Conservation (phyloP, 2,329 filamentous ascomycete genomes). For the Cryphonectria carpinicola region DNA sequence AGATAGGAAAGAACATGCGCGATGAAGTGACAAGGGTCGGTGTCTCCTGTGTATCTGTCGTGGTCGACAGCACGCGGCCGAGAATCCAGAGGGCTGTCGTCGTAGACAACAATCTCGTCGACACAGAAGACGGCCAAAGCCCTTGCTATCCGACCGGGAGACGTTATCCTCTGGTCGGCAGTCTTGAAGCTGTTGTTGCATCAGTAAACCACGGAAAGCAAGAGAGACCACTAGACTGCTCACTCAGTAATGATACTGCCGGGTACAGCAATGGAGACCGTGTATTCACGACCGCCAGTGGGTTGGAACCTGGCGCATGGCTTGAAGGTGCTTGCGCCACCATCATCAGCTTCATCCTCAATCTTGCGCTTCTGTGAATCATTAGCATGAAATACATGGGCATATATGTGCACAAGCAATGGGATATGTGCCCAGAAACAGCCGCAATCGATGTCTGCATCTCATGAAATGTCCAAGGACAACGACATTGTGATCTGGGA, state of each 20-base stretch:
- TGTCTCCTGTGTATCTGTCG: conserved; percentile 66
- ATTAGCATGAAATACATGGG: conserved; percentile 22
- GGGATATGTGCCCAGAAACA: no score
- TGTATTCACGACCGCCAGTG: conserved; percentile 67
- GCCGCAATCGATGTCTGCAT: background rate
- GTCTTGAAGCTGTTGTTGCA: conserved; percentile 62
- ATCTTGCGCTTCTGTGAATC: conserved; percentile 57
- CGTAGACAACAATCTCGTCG: conserved; percentile 82
- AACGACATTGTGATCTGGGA: background rate
- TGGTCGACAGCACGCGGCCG: conserved; percentile 54
- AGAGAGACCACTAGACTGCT: conserved; percentile 31
- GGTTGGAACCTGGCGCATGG: conserved; percentile 72
- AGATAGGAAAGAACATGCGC: conserved; percentile 79
- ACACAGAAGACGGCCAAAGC: conserved; percentile 82
- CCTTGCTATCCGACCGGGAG: conserved; percentile 77
- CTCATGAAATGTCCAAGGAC: background rate
- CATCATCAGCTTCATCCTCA: conserved; percentile 39
- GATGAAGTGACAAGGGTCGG: conserved; percentile 79
- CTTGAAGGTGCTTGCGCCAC: conserved; percentile 61
- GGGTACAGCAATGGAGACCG: conserved; percentile 76
- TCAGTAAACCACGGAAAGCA: background rate
- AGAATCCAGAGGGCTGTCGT: conserved; percentile 62
- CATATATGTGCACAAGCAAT: background rate
- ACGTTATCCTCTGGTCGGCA: conserved; percentile 73
- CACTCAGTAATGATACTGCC: conserved; percentile 79